Evolutionary conservation across 495 filamentous ascomycete species (phyloP).

Genomic region (Staphylotrichum longicolle): DNA sequence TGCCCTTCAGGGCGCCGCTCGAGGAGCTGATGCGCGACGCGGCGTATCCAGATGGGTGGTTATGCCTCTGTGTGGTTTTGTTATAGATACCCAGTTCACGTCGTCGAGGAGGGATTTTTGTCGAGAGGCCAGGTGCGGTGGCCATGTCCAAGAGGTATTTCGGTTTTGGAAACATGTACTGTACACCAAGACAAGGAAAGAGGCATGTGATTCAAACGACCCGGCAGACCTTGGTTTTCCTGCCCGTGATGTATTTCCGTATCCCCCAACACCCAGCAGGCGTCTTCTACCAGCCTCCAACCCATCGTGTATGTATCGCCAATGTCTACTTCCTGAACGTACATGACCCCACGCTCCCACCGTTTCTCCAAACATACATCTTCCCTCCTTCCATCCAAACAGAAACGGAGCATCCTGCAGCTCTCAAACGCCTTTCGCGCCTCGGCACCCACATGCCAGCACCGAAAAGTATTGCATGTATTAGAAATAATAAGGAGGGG

Average conservation of each 20-base stretch:
- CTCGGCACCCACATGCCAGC: background rate
- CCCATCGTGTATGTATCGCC: background rate
- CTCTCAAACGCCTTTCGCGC: background rate
- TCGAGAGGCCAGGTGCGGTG: background rate
- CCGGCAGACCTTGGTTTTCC: too few relatives aligned
- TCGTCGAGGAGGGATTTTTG: too few relatives aligned
- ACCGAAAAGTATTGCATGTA: slow-evolving; percentile 5
- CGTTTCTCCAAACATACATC: background rate
- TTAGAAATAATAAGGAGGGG: slow-evolving; percentile 12
- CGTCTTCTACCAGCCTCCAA: background rate
- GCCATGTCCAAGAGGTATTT: background rate
- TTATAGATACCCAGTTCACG: slow-evolving; percentile 34
- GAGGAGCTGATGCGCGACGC: slow-evolving; percentile 80
- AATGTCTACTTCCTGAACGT: background rate
- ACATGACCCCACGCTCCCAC: background rate
- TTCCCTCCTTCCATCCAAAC: background rate
- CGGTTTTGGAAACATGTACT: background rate
- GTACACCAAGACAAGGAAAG: too few relatives aligned
- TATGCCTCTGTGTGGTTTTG: slow-evolving; percentile 84
- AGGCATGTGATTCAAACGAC: too few relatives aligned
- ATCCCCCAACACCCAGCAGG: background rate
- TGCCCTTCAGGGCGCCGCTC: slow-evolving; percentile 79
- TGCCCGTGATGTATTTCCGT: too few relatives aligned
- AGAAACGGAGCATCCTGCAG: too few relatives aligned
- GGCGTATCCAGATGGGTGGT: slow-evolving; percentile 89